phyloP scores from a whole-genome alignment of 108 stramenopile species.

The Cylindrotheca fusiformis region DNA sequence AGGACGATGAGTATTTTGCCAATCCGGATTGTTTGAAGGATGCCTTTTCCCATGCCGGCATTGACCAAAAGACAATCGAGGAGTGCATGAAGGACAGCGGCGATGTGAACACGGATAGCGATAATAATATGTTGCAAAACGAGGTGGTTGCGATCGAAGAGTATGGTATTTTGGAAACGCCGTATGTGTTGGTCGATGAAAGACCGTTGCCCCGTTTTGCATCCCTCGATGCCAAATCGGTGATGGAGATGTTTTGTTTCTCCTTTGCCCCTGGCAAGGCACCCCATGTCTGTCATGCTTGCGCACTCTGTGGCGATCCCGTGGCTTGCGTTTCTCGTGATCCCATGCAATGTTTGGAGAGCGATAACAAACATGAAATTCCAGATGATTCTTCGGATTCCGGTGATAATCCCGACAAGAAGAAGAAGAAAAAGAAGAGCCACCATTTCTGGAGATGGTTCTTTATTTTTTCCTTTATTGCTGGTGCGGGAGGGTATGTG shows the following conservation, averaged over 20 bases:
- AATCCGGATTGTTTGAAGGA: conserved; percentile 78
- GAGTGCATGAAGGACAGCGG: conserved; percentile 87
- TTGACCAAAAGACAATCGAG: conserved; percentile 58
- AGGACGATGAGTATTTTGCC: conserved; percentile 46
- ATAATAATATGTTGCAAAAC: conserved; percentile 62
- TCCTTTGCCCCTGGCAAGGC: conserved; percentile 70
- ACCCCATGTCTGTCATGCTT: conserved; percentile 61
- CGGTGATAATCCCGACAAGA: background rate
- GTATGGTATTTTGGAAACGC: conserved; percentile 58
- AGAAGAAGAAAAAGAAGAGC: conserved; percentile 6
- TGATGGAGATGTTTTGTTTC: conserved; percentile 82
- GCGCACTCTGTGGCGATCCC: conserved; percentile 31
- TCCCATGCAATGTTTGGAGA: conserved; percentile 25
- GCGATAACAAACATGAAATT: conserved; percentile 15
- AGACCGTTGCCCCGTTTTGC: conserved; percentile 42
- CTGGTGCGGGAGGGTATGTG: conserved; percentile 21
- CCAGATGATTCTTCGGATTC: conserved; percentile 9
- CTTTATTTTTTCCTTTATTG: conserved; percentile 11
- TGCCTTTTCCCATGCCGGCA: conserved; percentile 69
- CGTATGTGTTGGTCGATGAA: conserved; percentile 75
- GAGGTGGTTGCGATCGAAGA: conserved; percentile 49
- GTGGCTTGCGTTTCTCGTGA: conserved; percentile 23
- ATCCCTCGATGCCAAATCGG: conserved; percentile 43
- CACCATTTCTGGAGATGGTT: conserved; percentile 11
- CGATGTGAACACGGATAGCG: conserved; percentile 44